Evolutionary conservation across 192 early-diverging fungal species (phyloP).

Genomic region (Funneliformis mosseae): DNA sequence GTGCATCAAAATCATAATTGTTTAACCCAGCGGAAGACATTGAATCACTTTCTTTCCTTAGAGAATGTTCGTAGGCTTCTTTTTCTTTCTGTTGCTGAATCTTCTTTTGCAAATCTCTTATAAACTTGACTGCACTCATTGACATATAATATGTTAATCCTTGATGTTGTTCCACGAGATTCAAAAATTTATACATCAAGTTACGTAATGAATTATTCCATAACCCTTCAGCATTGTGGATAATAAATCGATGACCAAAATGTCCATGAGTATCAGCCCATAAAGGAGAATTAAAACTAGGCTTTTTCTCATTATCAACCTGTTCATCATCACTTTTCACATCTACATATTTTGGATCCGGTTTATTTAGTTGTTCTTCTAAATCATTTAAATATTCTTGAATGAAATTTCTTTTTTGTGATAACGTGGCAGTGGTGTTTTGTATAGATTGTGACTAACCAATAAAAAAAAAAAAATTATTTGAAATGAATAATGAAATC

Average conservation of each 20-base stretch:
- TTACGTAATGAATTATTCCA: constrained; percentile 90
- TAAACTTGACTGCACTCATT: constrained; percentile 76
- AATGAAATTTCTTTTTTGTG: constrained; percentile 63
- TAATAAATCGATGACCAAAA: constrained; percentile 76
- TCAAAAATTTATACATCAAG: constrained; percentile 73
- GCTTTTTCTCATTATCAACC: not conserved
- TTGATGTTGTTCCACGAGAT: constrained; percentile 67
- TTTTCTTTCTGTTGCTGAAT: constrained; percentile 27
- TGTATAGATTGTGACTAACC: constrained; percentile 55
- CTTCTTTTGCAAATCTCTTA: constrained; percentile 61
- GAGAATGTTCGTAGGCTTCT: constrained; percentile 1
- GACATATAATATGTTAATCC: constrained; percentile 84
- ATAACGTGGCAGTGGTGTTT: constrained; percentile 59
- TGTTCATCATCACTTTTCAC: not conserved
- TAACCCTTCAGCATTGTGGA: constrained; percentile 81
- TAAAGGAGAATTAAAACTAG: constrained; percentile 10
- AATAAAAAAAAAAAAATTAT: not conserved
- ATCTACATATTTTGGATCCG: not conserved
- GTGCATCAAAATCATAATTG: constrained; percentile 35
- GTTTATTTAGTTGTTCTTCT: not conserved
- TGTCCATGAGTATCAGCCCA: constrained; percentile 47
- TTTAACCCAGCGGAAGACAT: constrained; percentile 14
- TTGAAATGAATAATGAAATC: not conserved
- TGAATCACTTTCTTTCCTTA: not conserved
- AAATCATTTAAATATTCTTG: constrained; percentile 43